Base-by-base conservation (phyloP, 140 eudicot genomes). In the Erigeron philadelphicus region DNA sequence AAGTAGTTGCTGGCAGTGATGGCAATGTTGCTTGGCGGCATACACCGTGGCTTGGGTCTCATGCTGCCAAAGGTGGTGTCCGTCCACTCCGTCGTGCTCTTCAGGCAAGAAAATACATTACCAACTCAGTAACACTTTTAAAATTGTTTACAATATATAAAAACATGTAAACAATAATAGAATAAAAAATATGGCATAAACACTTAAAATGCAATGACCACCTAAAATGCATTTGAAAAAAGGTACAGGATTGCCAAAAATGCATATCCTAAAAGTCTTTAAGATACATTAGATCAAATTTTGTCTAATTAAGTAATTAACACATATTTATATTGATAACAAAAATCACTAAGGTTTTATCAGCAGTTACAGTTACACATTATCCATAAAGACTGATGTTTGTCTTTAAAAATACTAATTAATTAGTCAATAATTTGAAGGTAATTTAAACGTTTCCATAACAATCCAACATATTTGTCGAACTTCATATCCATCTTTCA, bases 1-100 rank as follows among this genome's bases (percentile, higher is more conserved):
- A 89, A 70, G 95, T 93, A 35, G 86, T 89, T 8, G 98, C 98
- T 18, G 98, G 95, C 6, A 84, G 98, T 72, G 98, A 93, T 71
- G 96, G 98, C 67, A 87, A 80, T 63, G 87, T 93, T 71, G 96
- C 98, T 52, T 93, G 98, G 98, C 93, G 96, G 42, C 96, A 90
- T 72, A 93, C 96, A 17, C 98, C 98, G 9, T 93, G 98, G 96
- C 88, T 93, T 2, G 90, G 93, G 48, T 75, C 95, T 58, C 98
- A 93, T 69, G 86, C 96, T 23, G 98, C 98, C 60, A 84, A 87
- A 85, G 98, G 98, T 25, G 95, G 90, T 4, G 88, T 85, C 16
- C 90, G 98, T 55, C 98, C 98, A 40, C 95, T 93, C 6, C 85
- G 98, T 1, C 93, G 95, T 9, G 86, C 95, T 59, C 83, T 93